Evolutionary conservation across 805 yeast species (phyloP), one percentile per base, ranked within the genome.

Genomic region (Starmerella powellii): DNA sequence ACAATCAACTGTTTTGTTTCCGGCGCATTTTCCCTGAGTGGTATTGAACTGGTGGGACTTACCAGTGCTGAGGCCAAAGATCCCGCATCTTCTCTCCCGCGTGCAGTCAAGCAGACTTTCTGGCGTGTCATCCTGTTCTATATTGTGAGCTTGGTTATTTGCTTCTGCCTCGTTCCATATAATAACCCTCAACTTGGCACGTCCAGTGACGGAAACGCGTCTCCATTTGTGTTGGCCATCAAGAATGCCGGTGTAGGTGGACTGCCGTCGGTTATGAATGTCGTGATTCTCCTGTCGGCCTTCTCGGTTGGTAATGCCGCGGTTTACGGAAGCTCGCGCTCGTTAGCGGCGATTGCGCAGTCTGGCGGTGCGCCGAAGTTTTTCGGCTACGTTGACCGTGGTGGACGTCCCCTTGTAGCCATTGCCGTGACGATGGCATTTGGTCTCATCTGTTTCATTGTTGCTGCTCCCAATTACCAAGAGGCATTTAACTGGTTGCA

Each of bases 51-150:
- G 51, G 72, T 71, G 31, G 82, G 84, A 38, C 65, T 80, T 27
- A 79, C 85, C 13, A 79, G 86, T 27, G 86, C 87, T 10, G 88
- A 81, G 62, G 66, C 83, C 20, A 72, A 63, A 35, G 73, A 78
- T 58, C 86, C 87, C 40, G 66, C 81, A 52, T 67, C 66, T 44
- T 60, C 80, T 2, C 68, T 80, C 41, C 87, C 87, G 32, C 69
- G 70, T 41, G 85, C 87, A 31, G 76, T 79, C 44, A 80, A 80
- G 60, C 85, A 80, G 63, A 82, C 80, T 2, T 79, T 82, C 62
- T 80, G 87, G 86, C 70, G 87, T 61, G 77, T 82, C 46, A 61
- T 76, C 18, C 59, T 78, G 51, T 80, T 81, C 57, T 82, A 81
- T 63, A 66, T 82, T 56, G 62, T 67, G 12, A 66, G 74, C 48